phyloP scores from a whole-genome alignment of 1,284 basidiomycete genomes.

The Ganoderma boninense region DNA sequence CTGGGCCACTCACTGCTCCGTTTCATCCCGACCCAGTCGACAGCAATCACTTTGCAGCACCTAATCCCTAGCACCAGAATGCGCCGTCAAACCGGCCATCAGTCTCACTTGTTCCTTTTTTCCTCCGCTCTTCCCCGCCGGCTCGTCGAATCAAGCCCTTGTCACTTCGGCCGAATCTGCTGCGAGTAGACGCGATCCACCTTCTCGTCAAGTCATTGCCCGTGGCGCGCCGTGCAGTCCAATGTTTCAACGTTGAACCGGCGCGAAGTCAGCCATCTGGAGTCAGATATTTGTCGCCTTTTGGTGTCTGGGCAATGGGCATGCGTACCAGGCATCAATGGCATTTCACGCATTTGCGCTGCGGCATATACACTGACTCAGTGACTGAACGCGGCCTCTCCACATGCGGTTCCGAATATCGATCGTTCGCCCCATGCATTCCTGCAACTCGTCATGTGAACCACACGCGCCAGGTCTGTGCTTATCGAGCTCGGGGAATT shows the following conservation, averaged over 20 bases:
- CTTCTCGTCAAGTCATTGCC: not conserved
- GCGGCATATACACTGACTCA: not conserved
- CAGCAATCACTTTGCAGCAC: not conserved
- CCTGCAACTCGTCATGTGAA: slow-evolving; percentile 3
- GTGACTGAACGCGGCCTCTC: not conserved
- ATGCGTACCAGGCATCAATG: not conserved
- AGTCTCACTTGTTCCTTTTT: not conserved
- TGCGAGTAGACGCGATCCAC: not conserved
- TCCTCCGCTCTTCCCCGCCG: not conserved
- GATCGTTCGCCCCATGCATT: not conserved
- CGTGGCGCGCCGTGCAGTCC: not conserved
- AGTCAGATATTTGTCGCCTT: not conserved
- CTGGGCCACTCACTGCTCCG: not conserved
- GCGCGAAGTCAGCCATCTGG: not conserved
- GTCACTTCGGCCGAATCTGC: not conserved
- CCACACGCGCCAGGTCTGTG: not conserved
- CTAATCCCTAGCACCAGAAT: not conserved
- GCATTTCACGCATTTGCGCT: not conserved
- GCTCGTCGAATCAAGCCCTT: not conserved
- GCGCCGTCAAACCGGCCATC: not conserved
- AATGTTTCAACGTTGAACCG: not conserved
- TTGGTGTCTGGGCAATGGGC: not conserved
- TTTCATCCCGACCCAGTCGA: not conserved
- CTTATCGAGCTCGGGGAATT: not conserved
- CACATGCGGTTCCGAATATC: not conserved